Base-by-base conservation (phyloP, 441 rosid species). In the Populus tomentosa region DNA sequence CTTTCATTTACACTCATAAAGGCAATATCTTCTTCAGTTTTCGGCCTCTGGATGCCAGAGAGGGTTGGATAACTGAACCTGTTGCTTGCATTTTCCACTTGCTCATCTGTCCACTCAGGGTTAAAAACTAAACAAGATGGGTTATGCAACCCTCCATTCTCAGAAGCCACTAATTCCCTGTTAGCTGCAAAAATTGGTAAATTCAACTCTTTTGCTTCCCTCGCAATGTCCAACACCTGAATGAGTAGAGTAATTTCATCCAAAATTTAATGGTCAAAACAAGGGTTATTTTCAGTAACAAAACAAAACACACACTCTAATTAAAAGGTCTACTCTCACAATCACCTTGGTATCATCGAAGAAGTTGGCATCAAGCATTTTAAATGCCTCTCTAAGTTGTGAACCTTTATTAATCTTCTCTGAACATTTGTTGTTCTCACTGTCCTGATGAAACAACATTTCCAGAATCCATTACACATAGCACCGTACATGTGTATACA, bases 91-190 rank as follows among this genome's bases (percentile, higher is more conserved):
- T 66, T 79, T 70, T 64, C 82, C 61, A 63, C 81, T 71, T 30
- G 79, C 76, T 80, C 86, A 63, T 56, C 74, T 70, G 67, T 83
- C 98, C 98, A 91, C 30, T 83, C 86, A 4, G 97, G 85, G 81
- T 91, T 78, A 78, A 92, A 95, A 83, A 88, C 78, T 72, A 95
- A 79, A 26, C 86, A 87, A 30, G 96, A 90, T 53, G 95, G 92
- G 70, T 90, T 82, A 50, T 87, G 87, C 84, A 95, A 79, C 20
- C 97, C 95, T 63, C 98, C 98, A 80, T 91, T 84, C 67, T 77
- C 83, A 21, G 87, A 81, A 83, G 97, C 94, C 42, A 93, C 94
- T 59, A 87, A 77, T 81, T 88, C 86, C 69, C 96, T 81, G 73
- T 89, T 91, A 77, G 88, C 85, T 80, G 80, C 85, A 64, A 80